Base-by-base conservation (phyloP, 345 rosid species). In the Excoecaria agallocha region DNA sequence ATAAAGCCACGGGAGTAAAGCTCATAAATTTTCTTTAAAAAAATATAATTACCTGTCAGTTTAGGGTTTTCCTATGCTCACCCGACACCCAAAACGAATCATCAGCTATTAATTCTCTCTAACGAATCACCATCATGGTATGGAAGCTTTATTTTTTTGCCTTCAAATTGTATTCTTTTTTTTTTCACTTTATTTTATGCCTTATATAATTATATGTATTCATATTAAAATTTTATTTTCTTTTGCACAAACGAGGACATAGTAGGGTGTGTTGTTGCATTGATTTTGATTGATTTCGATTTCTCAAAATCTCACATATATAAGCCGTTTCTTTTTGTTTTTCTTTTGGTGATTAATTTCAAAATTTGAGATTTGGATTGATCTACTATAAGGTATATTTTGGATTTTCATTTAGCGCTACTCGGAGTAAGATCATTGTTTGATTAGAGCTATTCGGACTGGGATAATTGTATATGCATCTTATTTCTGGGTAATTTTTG, bases 301-400 rank as follows among this genome's bases (percentile, higher is more conserved):
- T 24, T 55, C 48, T 51, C 37, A 3, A 56, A 67, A 52, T 19
- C 12, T 17, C 12, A 63, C n/a, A 8, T 7, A n/a, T 63, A 6
- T 78, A 63, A 45, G 78, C 74, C 73, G 70, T 74, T 76, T 69
- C 12, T 58, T 74, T 77, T 52, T 73, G 66, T 60, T 41, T 24
- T 66, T 69, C 70, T 76, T 64, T 46, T 61, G 35, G 20, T 61
- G 15, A 30, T 25, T 52, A 8, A 41, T 62, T 10, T 55, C 54
- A 75, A 54, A 50, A 59, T 73, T 15, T 35, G 25, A 74, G 71
- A 56, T 87, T 84, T 84, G 15, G 13, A 59, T 77, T 82, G 80
- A 84, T 86, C 82, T 84, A 81, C 39, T 75, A 3, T 45, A 76
- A 49, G 75, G 70, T 75, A 12, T 71, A 77, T 60, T 68, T 70